A percentile compares a stretch with the other conserved stretches of the same genome.
Conservation (phyloP, 495 filamentous ascomycete genomes). For the Penicillium goetzii region DNA sequence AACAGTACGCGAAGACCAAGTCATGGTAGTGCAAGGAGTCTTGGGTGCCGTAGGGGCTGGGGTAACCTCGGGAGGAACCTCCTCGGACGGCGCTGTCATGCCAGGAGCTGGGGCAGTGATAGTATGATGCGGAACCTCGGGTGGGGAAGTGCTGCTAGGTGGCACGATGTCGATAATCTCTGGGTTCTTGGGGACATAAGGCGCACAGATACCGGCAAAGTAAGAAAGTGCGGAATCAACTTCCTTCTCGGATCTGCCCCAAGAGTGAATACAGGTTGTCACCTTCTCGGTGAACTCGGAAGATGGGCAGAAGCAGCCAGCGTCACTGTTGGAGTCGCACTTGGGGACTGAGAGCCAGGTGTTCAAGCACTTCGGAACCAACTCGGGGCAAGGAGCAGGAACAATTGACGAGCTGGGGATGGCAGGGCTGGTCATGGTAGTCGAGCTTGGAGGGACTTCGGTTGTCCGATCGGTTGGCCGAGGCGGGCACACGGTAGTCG, state of each 20-base stretch:
- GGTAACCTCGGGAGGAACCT: slow-evolving; percentile 23
- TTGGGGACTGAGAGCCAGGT: slow-evolving; percentile 77
- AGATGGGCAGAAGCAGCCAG: slow-evolving; percentile 84
- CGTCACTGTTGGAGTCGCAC: slow-evolving; percentile 85
- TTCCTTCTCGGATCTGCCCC: slow-evolving; percentile 66
- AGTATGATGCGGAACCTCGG: slow-evolving; percentile 15
- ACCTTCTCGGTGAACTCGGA: slow-evolving; percentile 75
- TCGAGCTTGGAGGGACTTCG: slow-evolving; percentile 36
- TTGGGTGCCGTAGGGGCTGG: slow-evolving; percentile 9
- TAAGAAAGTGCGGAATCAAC: slow-evolving; percentile 72
- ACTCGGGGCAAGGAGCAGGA: slow-evolving; percentile 58
- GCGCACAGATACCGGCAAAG: slow-evolving; percentile 89
- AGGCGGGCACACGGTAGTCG: slow-evolving; percentile 60
- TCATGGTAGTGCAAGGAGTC: slow-evolving; percentile 64
- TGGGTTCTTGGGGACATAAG: slow-evolving; percentile 74
- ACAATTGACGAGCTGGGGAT: slow-evolving; percentile 8
- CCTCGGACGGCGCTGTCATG: slow-evolving; percentile 28
- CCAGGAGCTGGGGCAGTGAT: slow-evolving; percentile 45
- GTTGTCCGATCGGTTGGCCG: neutral
- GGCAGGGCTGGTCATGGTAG: slow-evolving; percentile 17
- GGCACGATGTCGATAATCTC: slow-evolving; percentile 75
- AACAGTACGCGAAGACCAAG: slow-evolving; percentile 61
- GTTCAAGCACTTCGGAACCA: slow-evolving; percentile 90
- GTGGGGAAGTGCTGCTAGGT: neutral
- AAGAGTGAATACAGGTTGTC: slow-evolving; percentile 76